These are phyloP conservation scores for Zygotorulaspora danielsina DNA, from an alignment of 805 yeast species.

Conservation along the genomic window DNA sequence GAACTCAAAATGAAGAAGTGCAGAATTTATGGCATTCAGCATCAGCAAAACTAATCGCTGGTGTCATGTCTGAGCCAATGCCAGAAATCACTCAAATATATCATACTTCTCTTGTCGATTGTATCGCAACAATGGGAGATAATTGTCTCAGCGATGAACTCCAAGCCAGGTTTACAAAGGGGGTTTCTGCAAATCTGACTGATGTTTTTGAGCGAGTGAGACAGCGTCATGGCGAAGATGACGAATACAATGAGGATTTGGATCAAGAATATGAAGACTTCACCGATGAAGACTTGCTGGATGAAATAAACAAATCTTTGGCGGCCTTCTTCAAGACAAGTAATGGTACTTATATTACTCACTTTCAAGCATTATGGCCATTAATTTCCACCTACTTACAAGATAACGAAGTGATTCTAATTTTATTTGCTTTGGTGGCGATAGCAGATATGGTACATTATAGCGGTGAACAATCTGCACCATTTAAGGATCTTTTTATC, in stretches of 20 bases:
- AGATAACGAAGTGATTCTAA: slow-evolving; percentile 64
- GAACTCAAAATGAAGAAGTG: slow-evolving; percentile 53
- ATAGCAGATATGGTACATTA: slow-evolving; percentile 77
- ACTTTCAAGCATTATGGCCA: slow-evolving; percentile 62
- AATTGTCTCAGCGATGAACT: slow-evolving; percentile 53
- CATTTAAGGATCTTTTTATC: slow-evolving; percentile 61
- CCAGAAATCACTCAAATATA: slow-evolving; percentile 77
- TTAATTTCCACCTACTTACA: slow-evolving; percentile 53
- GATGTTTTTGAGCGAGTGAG: slow-evolving; percentile 70
- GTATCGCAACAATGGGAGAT: slow-evolving; percentile 64
- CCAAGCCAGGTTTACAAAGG: slow-evolving; percentile 51
- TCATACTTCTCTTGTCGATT: slow-evolving; percentile 64
- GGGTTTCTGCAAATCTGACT: slow-evolving; percentile 55
- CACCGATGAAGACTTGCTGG: slow-evolving; percentile 85
- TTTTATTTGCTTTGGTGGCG: slow-evolving; percentile 73
- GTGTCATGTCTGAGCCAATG: slow-evolving; percentile 72
- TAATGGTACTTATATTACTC: slow-evolving; percentile 54
- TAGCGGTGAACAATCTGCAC: slow-evolving; percentile 64
- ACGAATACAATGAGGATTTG: slow-evolving; percentile 81
- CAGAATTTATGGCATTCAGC: slow-evolving; percentile 68
- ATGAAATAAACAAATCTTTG: slow-evolving; percentile 76
- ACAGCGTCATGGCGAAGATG: slow-evolving; percentile 69
- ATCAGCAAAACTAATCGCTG: slow-evolving; percentile 60
- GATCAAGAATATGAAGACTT: slow-evolving; percentile 79
- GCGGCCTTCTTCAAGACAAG: slow-evolving; percentile 64